Percentiles rank a stretch among this genome's conserved stretches.
Conservation (phyloP, 345 rosid genomes). For the Erucastrum elatum region DNA sequence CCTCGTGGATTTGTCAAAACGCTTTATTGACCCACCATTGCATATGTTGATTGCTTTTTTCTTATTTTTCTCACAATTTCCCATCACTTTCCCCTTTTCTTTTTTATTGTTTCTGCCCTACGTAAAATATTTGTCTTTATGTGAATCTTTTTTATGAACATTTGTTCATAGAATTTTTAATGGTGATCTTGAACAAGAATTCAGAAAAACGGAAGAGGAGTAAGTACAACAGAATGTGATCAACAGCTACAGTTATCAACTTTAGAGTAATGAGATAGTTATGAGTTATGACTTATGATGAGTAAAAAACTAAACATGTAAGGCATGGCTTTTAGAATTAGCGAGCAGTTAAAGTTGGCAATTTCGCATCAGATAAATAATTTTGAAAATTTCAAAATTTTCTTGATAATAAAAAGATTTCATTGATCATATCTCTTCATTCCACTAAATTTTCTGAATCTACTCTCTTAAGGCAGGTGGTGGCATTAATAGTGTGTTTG, state of each 20-base stretch:
- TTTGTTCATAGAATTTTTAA: conserved; percentile 4
- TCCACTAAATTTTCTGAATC: conserved; percentile 7
- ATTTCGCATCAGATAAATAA: neutral
- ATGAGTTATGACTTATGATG: neutral
- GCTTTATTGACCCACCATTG: conserved; percentile 43
- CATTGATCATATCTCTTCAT: neutral
- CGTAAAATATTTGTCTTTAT: conserved; percentile 31
- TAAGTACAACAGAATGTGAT: conserved; percentile 11
- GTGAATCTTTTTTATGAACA: conserved; percentile 7
- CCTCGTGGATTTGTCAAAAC: conserved; percentile 40
- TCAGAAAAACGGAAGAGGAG: neutral
- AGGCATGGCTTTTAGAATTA: neutral
- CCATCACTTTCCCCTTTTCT: conserved; percentile 24
- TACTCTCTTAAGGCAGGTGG: conserved; percentile 5
- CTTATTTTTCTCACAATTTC: conserved; percentile 30
- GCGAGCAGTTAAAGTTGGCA: neutral
- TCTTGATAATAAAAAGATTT: neutral
- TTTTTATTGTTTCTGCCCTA: conserved; percentile 4
- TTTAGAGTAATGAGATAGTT: neutral
- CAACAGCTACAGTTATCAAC: neutral
- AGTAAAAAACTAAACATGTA: neutral
- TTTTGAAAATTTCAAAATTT: neutral
- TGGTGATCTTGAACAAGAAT: conserved; percentile 18
- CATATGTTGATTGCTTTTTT: conserved; percentile 31
- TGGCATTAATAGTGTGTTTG: conserved; percentile 14